phyloP scores from a whole-genome alignment of 2,329 filamentous ascomycete species.

The Geosmithia flava region DNA sequence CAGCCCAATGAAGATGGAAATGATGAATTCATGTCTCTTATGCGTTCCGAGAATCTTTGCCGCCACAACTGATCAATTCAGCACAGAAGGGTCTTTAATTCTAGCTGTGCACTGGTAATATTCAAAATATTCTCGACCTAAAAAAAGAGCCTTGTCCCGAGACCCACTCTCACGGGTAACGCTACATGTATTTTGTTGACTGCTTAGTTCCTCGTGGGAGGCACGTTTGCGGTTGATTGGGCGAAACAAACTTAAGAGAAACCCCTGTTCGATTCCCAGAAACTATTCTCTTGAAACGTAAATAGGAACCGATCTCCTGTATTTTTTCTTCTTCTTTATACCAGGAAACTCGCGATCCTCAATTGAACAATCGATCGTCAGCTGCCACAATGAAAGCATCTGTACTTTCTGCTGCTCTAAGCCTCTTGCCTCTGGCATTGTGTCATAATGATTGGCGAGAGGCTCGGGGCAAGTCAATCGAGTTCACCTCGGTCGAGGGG shows the following conservation, averaged over 20 bases:
- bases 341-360: too few relatives aligned
- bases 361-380: background rate
- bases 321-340: background rate
- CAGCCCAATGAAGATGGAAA: too few relatives aligned
- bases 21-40: too few relatives aligned
- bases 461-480: conserved; percentile 29
- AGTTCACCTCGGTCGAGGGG: conserved; percentile 47
- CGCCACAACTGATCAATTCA: too few relatives aligned
- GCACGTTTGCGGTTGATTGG: background rate
- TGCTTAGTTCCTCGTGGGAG: too few relatives aligned
- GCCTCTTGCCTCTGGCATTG: background rate
- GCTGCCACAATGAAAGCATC: background rate
- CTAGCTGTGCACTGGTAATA: too few relatives aligned
- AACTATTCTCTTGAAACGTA: background rate
- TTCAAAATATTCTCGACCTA: too few relatives aligned
- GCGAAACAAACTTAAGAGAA: background rate
- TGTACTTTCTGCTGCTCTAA: background rate
- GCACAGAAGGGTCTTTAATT: too few relatives aligned
- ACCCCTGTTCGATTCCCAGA: background rate
- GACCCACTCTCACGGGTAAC: background rate
- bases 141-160: background rate
- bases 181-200: too few relatives aligned
- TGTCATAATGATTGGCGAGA: conserved; percentile 12
- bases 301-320: background rate
- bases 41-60: too few relatives aligned